Conservation (phyloP, 2,329 filamentous ascomycete genomes). For the Leptographium procerum region DNA sequence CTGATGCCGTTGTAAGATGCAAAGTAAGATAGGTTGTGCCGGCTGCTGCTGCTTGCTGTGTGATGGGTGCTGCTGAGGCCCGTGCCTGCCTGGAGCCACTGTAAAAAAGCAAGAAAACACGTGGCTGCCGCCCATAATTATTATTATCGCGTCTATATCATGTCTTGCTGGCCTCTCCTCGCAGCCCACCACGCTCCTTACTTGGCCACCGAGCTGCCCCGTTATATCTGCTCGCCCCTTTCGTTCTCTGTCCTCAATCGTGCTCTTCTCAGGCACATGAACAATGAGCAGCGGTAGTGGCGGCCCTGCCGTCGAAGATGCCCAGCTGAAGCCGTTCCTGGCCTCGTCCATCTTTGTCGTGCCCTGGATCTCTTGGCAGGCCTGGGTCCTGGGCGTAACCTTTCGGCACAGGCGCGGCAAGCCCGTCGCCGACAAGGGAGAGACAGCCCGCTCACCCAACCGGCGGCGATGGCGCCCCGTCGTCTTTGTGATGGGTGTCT, state of each 20-base stretch:
- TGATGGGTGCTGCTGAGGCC: background rate
- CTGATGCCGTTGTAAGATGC: background rate
- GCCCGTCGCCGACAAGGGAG: conserved; percentile 1
- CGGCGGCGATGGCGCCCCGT: conserved; percentile 3
- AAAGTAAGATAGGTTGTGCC: no score
- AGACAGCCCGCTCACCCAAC: background rate
- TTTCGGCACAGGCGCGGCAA: conserved; percentile 10
- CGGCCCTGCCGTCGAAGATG: background rate
- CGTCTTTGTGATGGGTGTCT: conserved; percentile 7
- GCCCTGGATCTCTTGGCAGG: conserved; percentile 11
- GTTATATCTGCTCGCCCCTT: no score
- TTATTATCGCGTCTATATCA: no score
- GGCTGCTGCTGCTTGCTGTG: background rate
- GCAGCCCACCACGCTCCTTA: no score
- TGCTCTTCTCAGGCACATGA: background rate
- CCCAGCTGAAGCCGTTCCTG: conserved; percentile 9
- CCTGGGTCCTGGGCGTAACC: conserved; percentile 10
- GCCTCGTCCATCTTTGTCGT: conserved; percentile 12
- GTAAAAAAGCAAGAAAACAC: background rate
- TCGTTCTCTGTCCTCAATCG: background rate
- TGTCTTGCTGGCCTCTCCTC: no score
- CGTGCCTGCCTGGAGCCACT: background rate
- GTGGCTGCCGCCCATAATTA: background rate
- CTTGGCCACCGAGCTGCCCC: no score
- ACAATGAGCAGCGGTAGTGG: conserved; percentile 1